Base-by-base conservation (phyloP, 75 land plant genomes). In the Isoetes taiwanensis region DNA sequence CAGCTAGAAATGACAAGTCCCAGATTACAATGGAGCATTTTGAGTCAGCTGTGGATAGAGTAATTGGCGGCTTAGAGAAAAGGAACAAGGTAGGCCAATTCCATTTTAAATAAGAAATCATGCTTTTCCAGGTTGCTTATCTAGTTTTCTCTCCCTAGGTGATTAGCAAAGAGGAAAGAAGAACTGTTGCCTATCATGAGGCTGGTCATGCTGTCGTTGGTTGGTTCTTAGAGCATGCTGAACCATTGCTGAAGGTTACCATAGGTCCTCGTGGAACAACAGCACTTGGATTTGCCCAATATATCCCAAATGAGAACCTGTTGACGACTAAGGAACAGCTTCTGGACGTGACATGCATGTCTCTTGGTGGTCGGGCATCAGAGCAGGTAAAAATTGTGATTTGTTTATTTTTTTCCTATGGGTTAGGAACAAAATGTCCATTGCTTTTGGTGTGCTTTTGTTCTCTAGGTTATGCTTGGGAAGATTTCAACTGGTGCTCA, bases 141-240 rank as follows among this genome's bases (percentile, higher is more conserved):
- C 30, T 24, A 33, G 43, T 54, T 38, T 0, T 33, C 43, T 38
- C 16, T 17, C 69, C n/a, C n/a, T n/a, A 91, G 98, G 98, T 91
- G 12, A 88, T 91, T 34, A 87, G 95, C 75, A 80, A 83, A 71
- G 73, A 67, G 52, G 98, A 91, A 35, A 76, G 98, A 56, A 63
- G 73, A 43, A 91, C 95, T 31, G 95, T 91, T 67, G 97, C 97
- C 12, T 91, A 91, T 42, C 97, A 91, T 71, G 97, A 91, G 69
- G 83, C 98, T 54, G 98, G 98, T 21, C 98, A 91, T 81, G 98
- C 98, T 59, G 95, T 91, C 40, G 67, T 79, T 37, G 96, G 98
- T 10, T 91, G 98, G 98, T 91, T 91, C 61, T 59, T 91, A 64
- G 98, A 91, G 62, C 75, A 91, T 64, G 98, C 98, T 5, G 98